phyloP scores from a whole-genome alignment of 257 asterid genomes.

The Schizonepeta tenuifolia region DNA sequence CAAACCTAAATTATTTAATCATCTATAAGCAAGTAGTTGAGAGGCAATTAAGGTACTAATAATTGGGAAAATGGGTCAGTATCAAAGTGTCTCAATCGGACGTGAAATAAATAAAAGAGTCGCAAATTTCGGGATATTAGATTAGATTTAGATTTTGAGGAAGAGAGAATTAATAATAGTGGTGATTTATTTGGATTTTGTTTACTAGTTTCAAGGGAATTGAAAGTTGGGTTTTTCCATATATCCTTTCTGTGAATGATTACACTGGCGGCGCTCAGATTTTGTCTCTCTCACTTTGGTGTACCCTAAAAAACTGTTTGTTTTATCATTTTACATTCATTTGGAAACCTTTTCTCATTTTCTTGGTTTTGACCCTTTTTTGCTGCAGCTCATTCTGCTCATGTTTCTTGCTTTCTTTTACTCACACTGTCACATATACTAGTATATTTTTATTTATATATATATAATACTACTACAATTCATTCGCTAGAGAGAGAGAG shows the following conservation, averaged over 20 bases:
- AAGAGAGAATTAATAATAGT: not conserved
- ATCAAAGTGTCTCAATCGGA: not conserved
- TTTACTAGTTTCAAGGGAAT: slow-evolving; percentile 35
- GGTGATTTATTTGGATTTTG: slow-evolving; percentile 13
- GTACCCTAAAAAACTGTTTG: slow-evolving; percentile 27
- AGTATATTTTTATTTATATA: too few species aligned
- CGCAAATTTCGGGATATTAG: not conserved
- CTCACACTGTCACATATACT: not conserved
- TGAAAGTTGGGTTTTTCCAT: slow-evolving; percentile 8
- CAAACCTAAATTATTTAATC: too few species aligned
- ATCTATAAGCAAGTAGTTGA: too few species aligned
- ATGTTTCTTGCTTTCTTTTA: slow-evolving; percentile 20
- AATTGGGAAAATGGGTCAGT: not conserved
- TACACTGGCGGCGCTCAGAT: slow-evolving; percentile 61
- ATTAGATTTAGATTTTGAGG: not conserved
- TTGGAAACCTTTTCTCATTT: slow-evolving; percentile 6
- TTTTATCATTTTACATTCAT: slow-evolving; percentile 30
- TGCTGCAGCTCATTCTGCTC: slow-evolving; percentile 27
- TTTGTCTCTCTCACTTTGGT: slow-evolving; percentile 50
- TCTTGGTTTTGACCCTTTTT: slow-evolving; percentile 7
- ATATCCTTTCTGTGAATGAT: slow-evolving; percentile 42
- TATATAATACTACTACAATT: not conserved
- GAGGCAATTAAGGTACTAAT: not conserved
- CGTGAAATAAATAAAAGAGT: slow-evolving; percentile 5
- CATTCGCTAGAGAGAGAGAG: not conserved